These are phyloP conservation scores for Amniculicola lignicola DNA, from an alignment of 495 filamentous ascomycete species.

Conservation along the genomic window DNA sequence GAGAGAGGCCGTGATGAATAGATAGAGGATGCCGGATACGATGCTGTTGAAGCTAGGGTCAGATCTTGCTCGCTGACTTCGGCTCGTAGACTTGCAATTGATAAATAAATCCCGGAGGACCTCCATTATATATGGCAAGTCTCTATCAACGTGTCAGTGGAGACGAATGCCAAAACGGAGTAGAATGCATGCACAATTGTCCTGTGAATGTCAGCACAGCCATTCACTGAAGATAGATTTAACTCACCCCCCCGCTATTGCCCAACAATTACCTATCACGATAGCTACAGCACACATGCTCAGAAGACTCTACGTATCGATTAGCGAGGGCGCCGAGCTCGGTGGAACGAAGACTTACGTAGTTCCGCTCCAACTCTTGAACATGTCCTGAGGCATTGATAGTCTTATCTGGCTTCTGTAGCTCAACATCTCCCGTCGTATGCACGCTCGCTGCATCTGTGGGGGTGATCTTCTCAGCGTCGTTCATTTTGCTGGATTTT, in stretches of 20 bases:
- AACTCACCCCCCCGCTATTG: conserved; percentile 53
- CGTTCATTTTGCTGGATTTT: neutral
- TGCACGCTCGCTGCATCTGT: neutral
- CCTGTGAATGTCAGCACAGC: too few species aligned
- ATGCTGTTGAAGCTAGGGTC: conserved; percentile 44
- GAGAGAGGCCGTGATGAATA: conserved; percentile 49
- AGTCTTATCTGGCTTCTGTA: conserved; percentile 1
- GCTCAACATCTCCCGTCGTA: neutral
- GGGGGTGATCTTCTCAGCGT: neutral
- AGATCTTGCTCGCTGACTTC: conserved; percentile 40
- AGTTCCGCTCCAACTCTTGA: conserved; percentile 57
- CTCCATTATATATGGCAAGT: conserved; percentile 47
- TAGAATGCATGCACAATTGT: conserved; percentile 23
- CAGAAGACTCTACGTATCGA: conserved; percentile 36
- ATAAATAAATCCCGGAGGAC: conserved; percentile 48
- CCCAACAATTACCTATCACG: conserved; percentile 57
- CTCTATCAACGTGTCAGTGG: neutral
- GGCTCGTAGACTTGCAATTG: conserved; percentile 33
- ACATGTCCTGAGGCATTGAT: conserved; percentile 56
- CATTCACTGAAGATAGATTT: too few species aligned
- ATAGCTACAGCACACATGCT: conserved; percentile 48
- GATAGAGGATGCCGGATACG: conserved; percentile 52
- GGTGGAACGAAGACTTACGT: conserved; percentile 22
- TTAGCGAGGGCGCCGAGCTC: conserved; percentile 42
- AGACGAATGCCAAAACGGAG: neutral